A percentile compares a stretch with the other conserved stretches of the same genome.
phyloP scores from a whole-genome alignment of 2,329 filamentous ascomycete species.

The Helminthosporium solani region DNA sequence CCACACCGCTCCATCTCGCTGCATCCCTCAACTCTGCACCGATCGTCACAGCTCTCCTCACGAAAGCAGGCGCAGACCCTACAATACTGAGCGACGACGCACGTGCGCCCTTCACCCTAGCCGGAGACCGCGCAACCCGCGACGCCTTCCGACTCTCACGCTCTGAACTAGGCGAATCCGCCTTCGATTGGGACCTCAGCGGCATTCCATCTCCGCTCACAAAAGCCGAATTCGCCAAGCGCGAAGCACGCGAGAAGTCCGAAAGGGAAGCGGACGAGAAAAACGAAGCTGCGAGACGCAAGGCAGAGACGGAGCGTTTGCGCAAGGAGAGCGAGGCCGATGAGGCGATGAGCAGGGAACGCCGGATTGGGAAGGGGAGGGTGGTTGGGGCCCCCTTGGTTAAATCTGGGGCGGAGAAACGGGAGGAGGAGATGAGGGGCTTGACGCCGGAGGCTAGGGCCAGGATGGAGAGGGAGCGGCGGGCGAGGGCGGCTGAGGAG shows the following conservation, averaged over 20 bases:
- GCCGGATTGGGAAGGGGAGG: slow-evolving; percentile 50
- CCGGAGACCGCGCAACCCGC: slow-evolving; percentile 79
- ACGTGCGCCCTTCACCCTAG: slow-evolving; percentile 83
- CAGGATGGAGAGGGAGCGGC: slow-evolving; percentile 81
- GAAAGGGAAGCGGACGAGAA: slow-evolving; percentile 69
- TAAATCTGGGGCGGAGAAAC: slow-evolving; percentile 76
- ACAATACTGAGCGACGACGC: slow-evolving; percentile 63
- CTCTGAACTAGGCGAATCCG: slow-evolving; percentile 72
- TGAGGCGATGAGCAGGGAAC: slow-evolving; percentile 53
- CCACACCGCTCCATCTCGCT: slow-evolving; percentile 82
- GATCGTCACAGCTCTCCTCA: slow-evolving; percentile 74
- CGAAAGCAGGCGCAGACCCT: slow-evolving; percentile 74
- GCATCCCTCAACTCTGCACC: slow-evolving; percentile 77
- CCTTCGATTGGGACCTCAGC: slow-evolving; percentile 77
- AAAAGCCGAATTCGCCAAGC: slow-evolving; percentile 68
- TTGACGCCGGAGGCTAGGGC: slow-evolving; percentile 84
- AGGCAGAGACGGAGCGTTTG: slow-evolving; percentile 72
- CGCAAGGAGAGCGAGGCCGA: slow-evolving; percentile 55
- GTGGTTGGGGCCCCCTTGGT: slow-evolving; percentile 57
- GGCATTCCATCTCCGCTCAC: slow-evolving; percentile 71
- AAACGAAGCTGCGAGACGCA: slow-evolving; percentile 60
- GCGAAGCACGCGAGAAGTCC: slow-evolving; percentile 68
- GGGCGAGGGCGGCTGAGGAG: slow-evolving; percentile 89
- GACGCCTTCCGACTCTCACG: slow-evolving; percentile 91
- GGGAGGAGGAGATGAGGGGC: slow-evolving; percentile 80